phyloP scores from a whole-genome alignment of 1,139 yeast genomes.

The Sugiyamaella pinicola region DNA sequence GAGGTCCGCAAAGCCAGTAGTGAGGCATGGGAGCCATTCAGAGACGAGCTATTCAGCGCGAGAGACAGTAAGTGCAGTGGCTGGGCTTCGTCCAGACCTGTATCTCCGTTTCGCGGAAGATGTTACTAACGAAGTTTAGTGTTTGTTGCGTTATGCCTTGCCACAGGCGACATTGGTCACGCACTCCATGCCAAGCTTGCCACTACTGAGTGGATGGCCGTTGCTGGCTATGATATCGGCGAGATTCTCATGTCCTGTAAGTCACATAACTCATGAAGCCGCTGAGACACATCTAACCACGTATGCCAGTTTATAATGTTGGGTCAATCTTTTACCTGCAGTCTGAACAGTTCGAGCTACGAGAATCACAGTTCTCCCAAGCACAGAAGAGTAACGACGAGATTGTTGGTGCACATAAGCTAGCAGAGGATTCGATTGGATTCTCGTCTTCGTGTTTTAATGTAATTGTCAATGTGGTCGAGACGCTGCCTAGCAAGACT shows the following conservation, averaged over 20 bases:
- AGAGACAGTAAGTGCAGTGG: constrained; percentile 48
- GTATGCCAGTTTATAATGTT: constrained; percentile 56
- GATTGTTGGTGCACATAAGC: constrained; percentile 5
- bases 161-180: constrained; percentile 64
- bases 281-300: background rate
- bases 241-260: constrained; percentile 56
- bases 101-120: background rate
- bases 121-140: constrained; percentile 34
- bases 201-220: constrained; percentile 72
- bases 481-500: constrained; percentile 50
- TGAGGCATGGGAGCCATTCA: constrained; percentile 63
- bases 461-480: constrained; percentile 55
- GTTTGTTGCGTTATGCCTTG: constrained; percentile 64
- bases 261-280: too few species aligned
- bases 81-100: constrained; percentile 12
- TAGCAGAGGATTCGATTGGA: constrained; percentile 32
- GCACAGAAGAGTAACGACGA: constrained; percentile 35
- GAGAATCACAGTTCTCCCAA: constrained; percentile 42
- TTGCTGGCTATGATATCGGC: constrained; percentile 68
- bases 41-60: constrained; percentile 74
- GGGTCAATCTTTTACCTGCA: constrained; percentile 73
- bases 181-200: constrained; percentile 67
- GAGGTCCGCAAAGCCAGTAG: constrained; percentile 21
- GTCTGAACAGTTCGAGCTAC: constrained; percentile 65
- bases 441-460: constrained; percentile 33